Percentiles rank a stretch among this genome's conserved stretches.
phyloP scores from a whole-genome alignment of 441 rosid genomes.

The Aleurites moluccanus region DNA sequence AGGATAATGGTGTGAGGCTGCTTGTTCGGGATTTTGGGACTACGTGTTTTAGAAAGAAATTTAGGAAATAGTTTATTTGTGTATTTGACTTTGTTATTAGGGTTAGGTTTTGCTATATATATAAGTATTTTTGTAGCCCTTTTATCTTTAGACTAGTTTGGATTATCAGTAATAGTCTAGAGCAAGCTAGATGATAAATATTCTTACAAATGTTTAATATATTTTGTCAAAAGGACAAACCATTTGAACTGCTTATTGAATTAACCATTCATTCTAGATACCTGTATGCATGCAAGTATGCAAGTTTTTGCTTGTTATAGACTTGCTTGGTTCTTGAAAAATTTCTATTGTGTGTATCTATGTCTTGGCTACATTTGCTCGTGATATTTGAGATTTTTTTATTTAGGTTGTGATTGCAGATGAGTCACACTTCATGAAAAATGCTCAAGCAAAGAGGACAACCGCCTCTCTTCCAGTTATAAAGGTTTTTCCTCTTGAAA shows the following conservation, averaged over 20 bases:
- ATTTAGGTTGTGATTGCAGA: constrained; percentile 94
- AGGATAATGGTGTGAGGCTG: neutral
- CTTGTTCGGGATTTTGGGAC: too few species aligned
- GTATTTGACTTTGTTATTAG: too few species aligned
- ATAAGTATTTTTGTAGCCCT: too few species aligned
- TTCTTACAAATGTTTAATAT: neutral
- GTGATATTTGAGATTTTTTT: constrained; percentile 26
- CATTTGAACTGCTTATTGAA: neutral
- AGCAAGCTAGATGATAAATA: neutral
- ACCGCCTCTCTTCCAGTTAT: constrained; percentile 78
- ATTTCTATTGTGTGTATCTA: neutral
- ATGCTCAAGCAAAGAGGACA: constrained; percentile 97
- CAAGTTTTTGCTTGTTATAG: neutral
- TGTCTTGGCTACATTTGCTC: constrained; percentile 21
- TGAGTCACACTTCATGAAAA: constrained; percentile 95
- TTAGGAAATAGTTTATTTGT: too few species aligned
- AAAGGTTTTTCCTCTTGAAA: constrained; percentile 52
- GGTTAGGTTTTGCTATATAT: too few species aligned
- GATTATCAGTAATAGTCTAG: neutral
- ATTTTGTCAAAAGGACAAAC: neutral
- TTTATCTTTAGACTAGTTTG: too few species aligned
- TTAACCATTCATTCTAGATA: neutral
- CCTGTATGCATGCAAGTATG: neutral
- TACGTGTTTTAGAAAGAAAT: too few species aligned
- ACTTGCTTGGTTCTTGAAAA: neutral